Evolutionary conservation across 306 rosid species (phyloP).

Genomic region (Prunus salicina): DNA sequence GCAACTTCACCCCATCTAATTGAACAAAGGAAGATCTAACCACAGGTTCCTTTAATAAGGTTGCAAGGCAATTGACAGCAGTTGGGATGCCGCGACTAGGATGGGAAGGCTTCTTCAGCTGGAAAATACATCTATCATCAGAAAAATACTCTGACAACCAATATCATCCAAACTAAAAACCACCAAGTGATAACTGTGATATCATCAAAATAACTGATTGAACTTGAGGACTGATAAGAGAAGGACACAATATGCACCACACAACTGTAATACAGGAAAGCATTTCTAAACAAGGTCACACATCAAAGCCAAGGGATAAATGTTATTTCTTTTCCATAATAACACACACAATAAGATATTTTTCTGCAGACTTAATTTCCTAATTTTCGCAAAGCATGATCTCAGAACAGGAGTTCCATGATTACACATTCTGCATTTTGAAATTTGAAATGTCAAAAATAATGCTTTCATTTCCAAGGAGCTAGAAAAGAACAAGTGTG

Average conservation of each 20-base stretch:
- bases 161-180: neutral
- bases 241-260: neutral
- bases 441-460: neutral
- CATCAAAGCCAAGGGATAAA: neutral
- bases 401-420: neutral
- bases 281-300: neutral
- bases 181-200: neutral
- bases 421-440: neutral
- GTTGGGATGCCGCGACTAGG: constrained; percentile 75
- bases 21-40: constrained; percentile 87
- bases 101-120: constrained; percentile 93
- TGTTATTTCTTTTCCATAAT: neutral
- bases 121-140: constrained; percentile 24
- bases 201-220: neutral
- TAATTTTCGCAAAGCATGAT: neutral
- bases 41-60: constrained; percentile 82
- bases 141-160: neutral
- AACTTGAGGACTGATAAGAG: neutral
- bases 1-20: constrained; percentile 90
- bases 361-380: neutral
- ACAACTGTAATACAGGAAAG: neutral
- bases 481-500: neutral
- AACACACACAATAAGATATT: neutral
- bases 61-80: constrained; percentile 81
- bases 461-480: neutral